phyloP scores from a whole-genome alignment of 257 asterid species.

The Jacaranda copaia region DNA sequence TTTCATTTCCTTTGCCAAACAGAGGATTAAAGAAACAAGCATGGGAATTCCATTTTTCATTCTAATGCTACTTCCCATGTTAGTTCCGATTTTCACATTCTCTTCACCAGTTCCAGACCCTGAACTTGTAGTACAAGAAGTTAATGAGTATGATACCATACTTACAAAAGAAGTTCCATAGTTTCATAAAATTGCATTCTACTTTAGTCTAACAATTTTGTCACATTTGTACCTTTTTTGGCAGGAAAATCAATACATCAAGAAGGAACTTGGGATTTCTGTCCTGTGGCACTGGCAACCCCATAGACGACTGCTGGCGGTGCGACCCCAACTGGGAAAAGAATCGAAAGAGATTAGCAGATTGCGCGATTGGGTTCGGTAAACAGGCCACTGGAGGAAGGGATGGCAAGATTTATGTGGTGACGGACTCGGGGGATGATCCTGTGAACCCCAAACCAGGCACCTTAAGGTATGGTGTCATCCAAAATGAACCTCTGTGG shows the following conservation, averaged over 20 bases:
- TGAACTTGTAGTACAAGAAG: conserved; percentile 73
- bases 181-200: neutral
- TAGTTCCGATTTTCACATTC: conserved; percentile 46
- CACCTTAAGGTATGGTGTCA: conserved; percentile 72
- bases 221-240: conserved; percentile 1
- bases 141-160: conserved; percentile 61
- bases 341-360: conserved; percentile 72
- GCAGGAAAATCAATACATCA: conserved; percentile 74
- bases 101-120: conserved; percentile 73
- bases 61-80: conserved; percentile 42
- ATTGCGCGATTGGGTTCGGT: conserved; percentile 92
- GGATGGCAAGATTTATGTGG: conserved; percentile 74
- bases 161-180: neutral
- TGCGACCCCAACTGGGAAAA: conserved; percentile 83
- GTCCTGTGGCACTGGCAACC: conserved; percentile 86
- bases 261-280: conserved; percentile 72
- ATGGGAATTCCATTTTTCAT: conserved; percentile 51
- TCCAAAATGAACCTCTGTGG: conserved; percentile 85
- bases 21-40: conserved; percentile 22
- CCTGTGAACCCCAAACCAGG: conserved; percentile 82
- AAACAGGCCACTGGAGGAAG: conserved; percentile 83
- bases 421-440: conserved; percentile 70
- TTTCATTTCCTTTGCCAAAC: conserved; percentile 20
- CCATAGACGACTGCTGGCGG: conserved; percentile 97
- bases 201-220: neutral